These are phyloP conservation scores for Carex myosuroides DNA, from an alignment of 176 grass and related monocot genomes.

Conservation along the genomic window DNA sequence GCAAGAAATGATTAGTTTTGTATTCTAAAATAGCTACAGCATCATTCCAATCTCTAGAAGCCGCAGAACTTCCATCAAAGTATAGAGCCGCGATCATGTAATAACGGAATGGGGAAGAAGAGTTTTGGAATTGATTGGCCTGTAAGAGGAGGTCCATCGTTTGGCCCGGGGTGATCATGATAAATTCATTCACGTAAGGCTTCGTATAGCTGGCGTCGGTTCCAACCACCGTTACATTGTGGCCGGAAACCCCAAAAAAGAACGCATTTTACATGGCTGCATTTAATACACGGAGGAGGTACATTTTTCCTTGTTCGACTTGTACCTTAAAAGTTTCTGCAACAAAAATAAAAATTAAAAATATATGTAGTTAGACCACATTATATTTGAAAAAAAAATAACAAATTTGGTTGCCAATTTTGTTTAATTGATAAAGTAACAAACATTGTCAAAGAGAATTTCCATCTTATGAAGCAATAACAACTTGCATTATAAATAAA, in stretches of 20 bases:
- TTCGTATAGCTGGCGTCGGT: constrained; percentile 63
- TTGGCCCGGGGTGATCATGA: constrained; percentile 71
- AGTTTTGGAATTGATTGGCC: constrained; percentile 10
- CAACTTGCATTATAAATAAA: too few species aligned
- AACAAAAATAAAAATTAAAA: neutral
- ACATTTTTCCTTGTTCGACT: constrained; percentile 42
- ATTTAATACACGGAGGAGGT: constrained; percentile 60
- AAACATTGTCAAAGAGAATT: too few species aligned
- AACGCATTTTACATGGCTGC: constrained; percentile 51
- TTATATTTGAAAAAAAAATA: too few species aligned
- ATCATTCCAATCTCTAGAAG: neutral
- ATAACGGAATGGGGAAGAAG: constrained; percentile 24
- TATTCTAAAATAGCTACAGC: constrained; percentile 15
- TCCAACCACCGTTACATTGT: constrained; percentile 72
- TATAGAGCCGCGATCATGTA: constrained; percentile 8
- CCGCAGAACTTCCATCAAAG: neutral
- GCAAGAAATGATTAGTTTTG: neutral
- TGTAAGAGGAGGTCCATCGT: constrained; percentile 67
- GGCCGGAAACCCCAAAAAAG: constrained; percentile 62
- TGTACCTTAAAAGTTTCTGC: constrained; percentile 21
- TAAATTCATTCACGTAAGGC: constrained; percentile 48
- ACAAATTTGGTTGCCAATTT: too few species aligned
- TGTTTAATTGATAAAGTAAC: too few species aligned
- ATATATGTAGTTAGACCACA: too few species aligned
- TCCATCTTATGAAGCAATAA: too few species aligned